A percentile compares a stretch with the other conserved stretches of the same genome.
phyloP scores from a whole-genome alignment of 495 filamentous ascomycete genomes.

The Neurospora hispaniola region DNA sequence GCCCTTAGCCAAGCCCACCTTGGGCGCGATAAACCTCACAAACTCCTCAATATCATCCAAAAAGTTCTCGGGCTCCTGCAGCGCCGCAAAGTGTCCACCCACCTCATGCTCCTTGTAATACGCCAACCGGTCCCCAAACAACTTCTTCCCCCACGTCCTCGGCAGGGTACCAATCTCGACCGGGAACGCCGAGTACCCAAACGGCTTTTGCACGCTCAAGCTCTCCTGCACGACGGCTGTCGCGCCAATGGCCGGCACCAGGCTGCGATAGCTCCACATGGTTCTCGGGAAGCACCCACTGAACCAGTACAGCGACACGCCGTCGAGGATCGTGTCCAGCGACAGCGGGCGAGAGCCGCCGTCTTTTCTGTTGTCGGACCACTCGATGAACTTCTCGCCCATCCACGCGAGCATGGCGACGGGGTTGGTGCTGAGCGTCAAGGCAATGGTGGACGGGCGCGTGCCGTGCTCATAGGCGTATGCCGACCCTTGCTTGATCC shows the following conservation, averaged over 20 bases:
- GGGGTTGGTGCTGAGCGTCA: constrained; percentile 44
- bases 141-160: constrained; percentile 38
- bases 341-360: constrained; percentile 24
- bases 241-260: constrained; percentile 29
- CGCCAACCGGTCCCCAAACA: constrained; percentile 28
- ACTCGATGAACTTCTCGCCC: constrained; percentile 57
- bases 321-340: constrained; percentile 45
- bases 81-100: constrained; percentile 55
- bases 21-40: constrained; percentile 5
- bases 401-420: constrained; percentile 57
- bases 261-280: constrained; percentile 36
- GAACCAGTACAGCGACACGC: constrained; percentile 55
- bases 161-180: constrained; percentile 43
- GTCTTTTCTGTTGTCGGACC: constrained; percentile 37
- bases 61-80: constrained; percentile 45
- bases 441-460: constrained; percentile 49
- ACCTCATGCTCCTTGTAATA: constrained; percentile 34
- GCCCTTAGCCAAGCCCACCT: constrained; percentile 1
- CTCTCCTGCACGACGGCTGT: constrained; percentile 23
- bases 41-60: constrained; percentile 50
- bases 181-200: constrained; percentile 50
- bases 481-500: constrained; percentile 28
- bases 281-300: constrained; percentile 46
- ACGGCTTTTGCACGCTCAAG: constrained; percentile 38
- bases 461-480: constrained; percentile 52